Percentiles rank a stretch among this genome's conserved stretches.
Conservation (phyloP, 352 stramenopile species). For the Aphanomyces astaci region DNA sequence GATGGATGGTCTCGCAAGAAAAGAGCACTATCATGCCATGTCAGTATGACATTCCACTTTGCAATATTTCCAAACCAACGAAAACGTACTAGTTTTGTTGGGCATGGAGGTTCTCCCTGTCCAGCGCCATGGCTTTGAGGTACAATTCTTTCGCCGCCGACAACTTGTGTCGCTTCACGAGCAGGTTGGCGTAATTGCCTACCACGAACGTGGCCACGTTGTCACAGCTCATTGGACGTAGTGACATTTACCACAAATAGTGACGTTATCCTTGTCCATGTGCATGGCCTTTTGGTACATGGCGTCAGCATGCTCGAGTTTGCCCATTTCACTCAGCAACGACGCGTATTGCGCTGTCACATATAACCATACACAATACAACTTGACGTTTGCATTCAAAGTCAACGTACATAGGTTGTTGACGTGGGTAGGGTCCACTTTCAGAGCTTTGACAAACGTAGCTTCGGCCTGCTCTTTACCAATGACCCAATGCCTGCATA, state of each 20-base stretch:
- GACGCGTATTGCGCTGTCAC: conserved; percentile 7
- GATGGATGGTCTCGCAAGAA: conserved; percentile 8
- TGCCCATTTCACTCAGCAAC: not conserved
- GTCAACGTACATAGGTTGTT: conserved; percentile 13
- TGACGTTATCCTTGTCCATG: not conserved
- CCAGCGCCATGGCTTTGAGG: not conserved
- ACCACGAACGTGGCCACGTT: too few relatives aligned
- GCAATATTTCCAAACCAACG: too few relatives aligned
- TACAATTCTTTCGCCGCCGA: not conserved
- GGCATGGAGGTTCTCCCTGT: not conserved
- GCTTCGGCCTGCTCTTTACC: not conserved
- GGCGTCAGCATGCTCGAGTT: not conserved
- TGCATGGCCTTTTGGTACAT: not conserved
- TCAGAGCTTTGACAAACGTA: not conserved
- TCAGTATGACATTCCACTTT: not conserved
- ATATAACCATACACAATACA: not conserved
- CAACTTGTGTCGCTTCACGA: not conserved
- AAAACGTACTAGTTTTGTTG: conserved; percentile 19
- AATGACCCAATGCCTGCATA: too few relatives aligned
- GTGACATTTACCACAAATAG: conserved; percentile 14
- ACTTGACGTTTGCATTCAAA: not conserved
- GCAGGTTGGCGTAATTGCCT: conserved; percentile 17
- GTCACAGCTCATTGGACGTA: too few relatives aligned
- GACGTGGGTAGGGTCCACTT: not conserved
- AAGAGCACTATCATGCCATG: not conserved